Evolutionary conservation across 2,329 filamentous ascomycete species (phyloP).

Genomic region (Colletotrichum lupini): DNA sequence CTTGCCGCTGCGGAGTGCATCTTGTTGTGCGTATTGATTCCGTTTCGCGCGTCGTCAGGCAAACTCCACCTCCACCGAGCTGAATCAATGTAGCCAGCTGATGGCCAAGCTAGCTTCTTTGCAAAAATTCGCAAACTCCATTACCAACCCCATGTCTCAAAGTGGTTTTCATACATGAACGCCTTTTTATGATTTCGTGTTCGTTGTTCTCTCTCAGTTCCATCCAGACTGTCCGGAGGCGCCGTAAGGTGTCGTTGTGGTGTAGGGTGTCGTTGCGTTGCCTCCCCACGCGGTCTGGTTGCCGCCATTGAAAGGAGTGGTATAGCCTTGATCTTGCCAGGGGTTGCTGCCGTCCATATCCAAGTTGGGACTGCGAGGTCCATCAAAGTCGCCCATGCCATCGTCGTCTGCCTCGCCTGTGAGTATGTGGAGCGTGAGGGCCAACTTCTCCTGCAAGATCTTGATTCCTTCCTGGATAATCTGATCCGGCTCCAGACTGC

Average conservation of each 20-base stretch:
- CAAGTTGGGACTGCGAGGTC: constrained; percentile 73
- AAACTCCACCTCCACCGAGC: not conserved
- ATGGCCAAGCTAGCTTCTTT: not conserved
- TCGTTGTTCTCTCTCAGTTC: constrained; percentile 49
- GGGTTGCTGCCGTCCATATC: constrained; percentile 68
- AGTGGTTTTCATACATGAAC: constrained; percentile 21
- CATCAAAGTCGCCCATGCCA: constrained; percentile 70
- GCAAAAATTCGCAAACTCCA: constrained; percentile 30
- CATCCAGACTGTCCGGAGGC: constrained; percentile 63
- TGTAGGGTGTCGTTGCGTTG: constrained; percentile 59
- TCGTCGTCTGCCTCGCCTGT: constrained; percentile 65
- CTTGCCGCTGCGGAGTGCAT: not conserved
- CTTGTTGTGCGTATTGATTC: not conserved
- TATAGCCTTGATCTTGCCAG: constrained; percentile 74
- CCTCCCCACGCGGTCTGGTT: constrained; percentile 75
- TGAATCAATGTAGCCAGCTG: not conserved
- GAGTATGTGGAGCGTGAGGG: constrained; percentile 76
- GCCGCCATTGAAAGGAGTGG: constrained; percentile 72
- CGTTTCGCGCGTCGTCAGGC: not conserved
- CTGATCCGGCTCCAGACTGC: constrained; percentile 87
- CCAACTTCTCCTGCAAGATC: constrained; percentile 90
- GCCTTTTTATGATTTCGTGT: constrained; percentile 16
- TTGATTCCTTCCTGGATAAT: constrained; percentile 91
- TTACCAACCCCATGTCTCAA: constrained; percentile 21
- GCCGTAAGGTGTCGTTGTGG: constrained; percentile 56